Base-by-base conservation (phyloP, 2,329 filamentous ascomycete species). In the Phyllosticta citribraziliensis region DNA sequence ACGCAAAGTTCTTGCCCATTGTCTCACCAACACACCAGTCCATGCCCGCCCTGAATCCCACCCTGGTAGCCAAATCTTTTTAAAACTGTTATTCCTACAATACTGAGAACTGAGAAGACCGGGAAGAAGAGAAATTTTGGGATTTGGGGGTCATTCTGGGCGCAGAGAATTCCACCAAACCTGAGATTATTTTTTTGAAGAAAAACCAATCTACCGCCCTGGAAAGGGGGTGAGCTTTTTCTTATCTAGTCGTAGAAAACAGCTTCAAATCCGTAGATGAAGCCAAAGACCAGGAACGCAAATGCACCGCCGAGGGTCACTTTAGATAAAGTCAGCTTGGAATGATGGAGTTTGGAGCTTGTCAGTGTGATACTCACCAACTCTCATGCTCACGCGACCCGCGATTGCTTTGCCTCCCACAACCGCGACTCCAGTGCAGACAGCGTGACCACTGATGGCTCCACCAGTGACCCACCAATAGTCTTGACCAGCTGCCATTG, bases 391-490 rank as follows among this genome's bases (percentile, higher is more conserved):
- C 66, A 99, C 94, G 72, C 83, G 88, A 33, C 94, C 94, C 52
- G 94, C 94, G 73, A 99, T 89, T 57, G 94, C 93, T 68, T 91
- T 83, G 11, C 94, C 94, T 52, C 94, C 94, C 63, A 99, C 82
- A 50, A 99, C 94, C 52, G 94, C 94, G 22, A 91, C 87, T 55
- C 89, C 88, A 6, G 94, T 97, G 78, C 94, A 99, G 66, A 93
- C 84, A 54, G 84, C 88, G 74, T 99, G 94, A 10, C 94, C 94
- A 55, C 84, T 80, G 40, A 94, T 84, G 1, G 94, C 93, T 62
- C 94, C 94, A 55, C 91, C 80, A 3, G 91, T 97, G 40, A 99
- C 94, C 89, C 91, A 97, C 93, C 93, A 97, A 75, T 97, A 99
- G 73, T 99, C 94, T 74, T 96, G 90, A 20, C 94, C 94, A 35